phyloP scores from a whole-genome alignment of 306 rosid species.

The Geum urbanum region DNA sequence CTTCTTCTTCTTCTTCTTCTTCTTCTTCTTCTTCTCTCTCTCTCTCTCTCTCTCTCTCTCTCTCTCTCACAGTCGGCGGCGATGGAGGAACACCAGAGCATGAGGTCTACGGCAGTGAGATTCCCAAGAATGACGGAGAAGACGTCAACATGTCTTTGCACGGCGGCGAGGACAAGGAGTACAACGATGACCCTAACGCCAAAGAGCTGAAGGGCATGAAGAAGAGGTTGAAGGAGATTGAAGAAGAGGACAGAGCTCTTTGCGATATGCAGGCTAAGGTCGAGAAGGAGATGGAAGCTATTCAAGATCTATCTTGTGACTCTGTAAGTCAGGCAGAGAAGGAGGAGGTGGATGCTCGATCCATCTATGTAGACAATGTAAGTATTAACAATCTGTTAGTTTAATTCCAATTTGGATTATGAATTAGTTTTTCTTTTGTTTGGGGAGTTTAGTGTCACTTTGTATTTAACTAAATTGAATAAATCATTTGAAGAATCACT shows the following conservation, averaged over 20 bases:
- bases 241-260: slow-evolving; percentile 91
- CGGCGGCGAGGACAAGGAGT: slow-evolving; percentile 42
- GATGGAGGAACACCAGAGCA: slow-evolving; percentile 27
- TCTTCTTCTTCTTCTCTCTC: too few relatives aligned
- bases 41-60: neutral
- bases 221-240: slow-evolving; percentile 95
- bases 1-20: too few relatives aligned
- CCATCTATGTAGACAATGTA: slow-evolving; percentile 99
- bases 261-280: slow-evolving; percentile 99
- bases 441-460: neutral
- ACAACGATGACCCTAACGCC: slow-evolving; percentile 38
- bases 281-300: slow-evolving; percentile 96
- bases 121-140: slow-evolving; percentile 55
- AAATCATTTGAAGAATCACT: neutral
- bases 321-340: slow-evolving; percentile 90
- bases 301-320: slow-evolving; percentile 75
- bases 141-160: slow-evolving; percentile 44
- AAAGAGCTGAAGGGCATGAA: slow-evolving; percentile 99
- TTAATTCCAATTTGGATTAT: neutral
- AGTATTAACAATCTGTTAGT: slow-evolving; percentile 35
- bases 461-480: neutral
- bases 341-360: slow-evolving; percentile 95
- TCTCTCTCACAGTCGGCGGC: neutral
- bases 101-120: slow-evolving; percentile 11
- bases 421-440: neutral